Evolutionary conservation across 2,329 filamentous ascomycete species (phyloP).

Genomic region (Fusarium temperatum): DNA sequence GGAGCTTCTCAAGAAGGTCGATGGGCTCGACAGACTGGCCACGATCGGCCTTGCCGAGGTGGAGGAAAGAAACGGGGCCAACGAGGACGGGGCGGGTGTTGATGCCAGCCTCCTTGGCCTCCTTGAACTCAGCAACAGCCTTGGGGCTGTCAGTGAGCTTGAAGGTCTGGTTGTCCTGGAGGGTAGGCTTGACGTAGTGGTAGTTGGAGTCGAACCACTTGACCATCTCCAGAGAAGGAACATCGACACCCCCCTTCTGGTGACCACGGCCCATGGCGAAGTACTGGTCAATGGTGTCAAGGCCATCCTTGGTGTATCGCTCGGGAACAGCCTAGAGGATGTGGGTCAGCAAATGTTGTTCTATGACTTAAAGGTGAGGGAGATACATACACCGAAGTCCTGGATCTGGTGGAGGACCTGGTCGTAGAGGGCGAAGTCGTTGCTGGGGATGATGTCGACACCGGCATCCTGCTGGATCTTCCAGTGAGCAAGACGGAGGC

Average conservation of each 20-base stretch:
- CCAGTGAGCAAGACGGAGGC: constrained; percentile 96
- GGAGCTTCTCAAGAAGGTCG: constrained; percentile 88
- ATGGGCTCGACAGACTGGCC: constrained; percentile 93
- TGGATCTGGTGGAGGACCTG: constrained; percentile 98
- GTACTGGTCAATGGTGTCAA: constrained; percentile 93
- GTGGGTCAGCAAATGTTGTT: constrained; percentile 18
- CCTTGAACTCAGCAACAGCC: constrained; percentile 91
- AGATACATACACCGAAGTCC: constrained; percentile 83
- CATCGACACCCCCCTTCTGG: constrained; percentile 93
- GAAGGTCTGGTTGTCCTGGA: constrained; percentile 97
- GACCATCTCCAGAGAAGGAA: constrained; percentile 97
- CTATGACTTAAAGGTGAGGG: background rate
- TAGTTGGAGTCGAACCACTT: constrained; percentile 99
- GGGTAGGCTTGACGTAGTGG: constrained; percentile 99
- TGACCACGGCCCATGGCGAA: constrained; percentile 99
- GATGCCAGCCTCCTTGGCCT: constrained; percentile 98
- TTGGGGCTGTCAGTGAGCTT: constrained; percentile 88
- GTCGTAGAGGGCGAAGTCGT: constrained; percentile 99
- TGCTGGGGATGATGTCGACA: constrained; percentile 97
- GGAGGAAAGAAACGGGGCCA: constrained; percentile 96
- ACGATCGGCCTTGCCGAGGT: constrained; percentile 98
- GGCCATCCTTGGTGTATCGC: constrained; percentile 90
- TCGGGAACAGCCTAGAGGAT: constrained; percentile 79
- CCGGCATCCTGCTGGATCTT: constrained; percentile 99
- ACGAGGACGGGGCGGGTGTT: constrained; percentile 91